Percentiles rank a stretch among this genome's conserved stretches.
These are phyloP conservation scores for Ruellia speciosa DNA, from an alignment of 305 asterid genomes.

Conservation along the genomic window DNA sequence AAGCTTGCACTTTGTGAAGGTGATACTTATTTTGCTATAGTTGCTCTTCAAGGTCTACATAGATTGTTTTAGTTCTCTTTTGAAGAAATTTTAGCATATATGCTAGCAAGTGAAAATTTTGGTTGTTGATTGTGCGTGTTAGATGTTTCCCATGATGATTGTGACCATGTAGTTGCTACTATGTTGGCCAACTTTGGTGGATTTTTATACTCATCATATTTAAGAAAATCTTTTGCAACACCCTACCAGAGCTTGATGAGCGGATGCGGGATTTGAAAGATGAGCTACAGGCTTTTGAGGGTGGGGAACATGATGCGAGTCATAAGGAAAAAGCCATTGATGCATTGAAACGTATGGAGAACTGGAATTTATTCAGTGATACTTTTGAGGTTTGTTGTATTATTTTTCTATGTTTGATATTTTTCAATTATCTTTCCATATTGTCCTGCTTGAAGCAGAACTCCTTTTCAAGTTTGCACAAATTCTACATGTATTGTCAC, in stretches of 20 bases:
- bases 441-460: constrained; percentile 1
- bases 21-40: constrained; percentile 23
- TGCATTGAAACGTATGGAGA: constrained; percentile 96
- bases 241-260: constrained; percentile 78
- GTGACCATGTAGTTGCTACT: constrained; percentile 10
- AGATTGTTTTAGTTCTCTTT: constrained; percentile 2
- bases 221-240: constrained; percentile 18
- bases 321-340: constrained; percentile 71
- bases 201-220: constrained; percentile 9
- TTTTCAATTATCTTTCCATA: constrained; percentile 11
- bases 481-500: not conserved
- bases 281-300: constrained; percentile 82
- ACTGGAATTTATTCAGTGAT: constrained; percentile 89
- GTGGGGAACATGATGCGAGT: constrained; percentile 68
- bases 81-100: constrained; percentile 4
- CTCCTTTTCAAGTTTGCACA: not conserved
- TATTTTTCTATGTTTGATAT: constrained; percentile 9
- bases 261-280: constrained; percentile 87
- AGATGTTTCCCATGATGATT: constrained; percentile 9
- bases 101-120: constrained; percentile 7
- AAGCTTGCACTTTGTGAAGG: constrained; percentile 98
- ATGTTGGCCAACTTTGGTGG: constrained; percentile 1
- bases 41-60: not conserved
- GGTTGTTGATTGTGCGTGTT: constrained; percentile 5
- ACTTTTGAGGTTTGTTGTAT: constrained; percentile 52